Evolutionary conservation across 1,284 basidiomycete genomes (phyloP).

Genomic region (Ceratobasidium sp.): DNA sequence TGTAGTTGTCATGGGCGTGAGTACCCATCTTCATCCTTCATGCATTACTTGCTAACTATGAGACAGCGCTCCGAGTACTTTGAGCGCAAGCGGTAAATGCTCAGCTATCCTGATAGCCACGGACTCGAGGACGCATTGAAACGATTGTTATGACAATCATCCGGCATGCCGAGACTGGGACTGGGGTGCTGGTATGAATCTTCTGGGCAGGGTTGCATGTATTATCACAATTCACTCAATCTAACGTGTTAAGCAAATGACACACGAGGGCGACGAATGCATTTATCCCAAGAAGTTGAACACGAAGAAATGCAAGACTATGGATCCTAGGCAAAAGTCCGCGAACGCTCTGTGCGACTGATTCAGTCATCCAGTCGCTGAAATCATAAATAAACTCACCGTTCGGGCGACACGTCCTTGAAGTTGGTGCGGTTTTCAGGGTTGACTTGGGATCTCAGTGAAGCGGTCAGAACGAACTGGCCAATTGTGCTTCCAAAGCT

Average conservation of each 20-base stretch:
- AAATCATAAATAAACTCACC: conserved; percentile 64
- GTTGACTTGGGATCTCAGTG: conserved; percentile 90
- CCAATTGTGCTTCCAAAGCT: conserved; percentile 94
- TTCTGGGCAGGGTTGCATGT: not conserved
- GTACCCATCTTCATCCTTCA: conserved; percentile 46
- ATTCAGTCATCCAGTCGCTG: conserved; percentile 20
- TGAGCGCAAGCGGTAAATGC: conserved; percentile 58
- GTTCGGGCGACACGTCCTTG: conserved; percentile 91
- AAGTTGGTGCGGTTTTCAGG: conserved; percentile 81
- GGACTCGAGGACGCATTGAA: not conserved
- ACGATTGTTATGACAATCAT: not conserved
- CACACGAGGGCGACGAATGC: not conserved
- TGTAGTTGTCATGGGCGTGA: conserved; percentile 77
- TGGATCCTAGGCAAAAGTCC: conserved; percentile 92
- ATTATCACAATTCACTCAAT: conserved; percentile 26
- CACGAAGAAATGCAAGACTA: conserved; percentile 97
- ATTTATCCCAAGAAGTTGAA: conserved; percentile 90
- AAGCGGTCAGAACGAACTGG: conserved; percentile 95
- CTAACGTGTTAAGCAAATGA: conserved; percentile 6
- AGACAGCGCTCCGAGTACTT: conserved; percentile 73
- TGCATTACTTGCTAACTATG: conserved; percentile 39
- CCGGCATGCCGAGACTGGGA: conserved; percentile 10
- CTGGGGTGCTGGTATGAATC: conserved; percentile 1
- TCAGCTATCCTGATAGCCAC: not conserved
- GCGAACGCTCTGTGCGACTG: conserved; percentile 80